Base-by-base conservation (phyloP, 345 rosid genomes). In the Lepidium aucheri region DNA sequence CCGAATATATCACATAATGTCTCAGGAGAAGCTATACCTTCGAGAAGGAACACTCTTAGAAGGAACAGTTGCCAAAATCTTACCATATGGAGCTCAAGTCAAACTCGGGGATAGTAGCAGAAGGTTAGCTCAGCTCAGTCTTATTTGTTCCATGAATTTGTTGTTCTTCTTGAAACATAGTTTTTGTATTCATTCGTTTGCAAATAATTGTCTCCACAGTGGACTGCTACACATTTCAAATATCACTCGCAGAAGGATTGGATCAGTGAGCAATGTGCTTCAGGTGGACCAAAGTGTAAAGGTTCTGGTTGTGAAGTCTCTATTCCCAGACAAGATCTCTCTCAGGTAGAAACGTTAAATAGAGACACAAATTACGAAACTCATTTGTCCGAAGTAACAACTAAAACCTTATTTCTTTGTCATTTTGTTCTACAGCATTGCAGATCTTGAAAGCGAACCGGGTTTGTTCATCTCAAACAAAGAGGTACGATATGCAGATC, bases 191-290 rank as follows among this genome's bases (percentile, higher is more conserved):
- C 67, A 39, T 68, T 47, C 13, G 32, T 55, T 44, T 16, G 67
- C 32, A 15, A 0, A 38, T 45, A 8, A 14, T 36, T 20, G 76
- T 74, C 42, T 84, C 12, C 0, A 8, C 73, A 90, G 98, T 66
- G 96, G 98, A 57, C 79, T 93, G 80, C 79, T 93, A 68, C 98
- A 93, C 77, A 85, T 90, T 61, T 90, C 98, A 42, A 90, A 88
- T 68, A 83, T 90, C 56, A 81, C 87, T 35, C 74, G 72, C 34
- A 52, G 50, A 44, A 81, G 84, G 35, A 64, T 93, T 60, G 72
- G 79, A 66, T 76, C 90, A 16, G 85, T 90, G 9, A 68, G 63
- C 14, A 90, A 93, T 63, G 68, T 88, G 42, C 91, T 93, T 69
- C 70, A 82, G 28, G 84, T 83, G 54, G 93, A 75, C 11, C 96